These are phyloP conservation scores for Mayamaea pseudoterrestris DNA, from an alignment of 108 stramenopile species.

Conservation along the genomic window DNA sequence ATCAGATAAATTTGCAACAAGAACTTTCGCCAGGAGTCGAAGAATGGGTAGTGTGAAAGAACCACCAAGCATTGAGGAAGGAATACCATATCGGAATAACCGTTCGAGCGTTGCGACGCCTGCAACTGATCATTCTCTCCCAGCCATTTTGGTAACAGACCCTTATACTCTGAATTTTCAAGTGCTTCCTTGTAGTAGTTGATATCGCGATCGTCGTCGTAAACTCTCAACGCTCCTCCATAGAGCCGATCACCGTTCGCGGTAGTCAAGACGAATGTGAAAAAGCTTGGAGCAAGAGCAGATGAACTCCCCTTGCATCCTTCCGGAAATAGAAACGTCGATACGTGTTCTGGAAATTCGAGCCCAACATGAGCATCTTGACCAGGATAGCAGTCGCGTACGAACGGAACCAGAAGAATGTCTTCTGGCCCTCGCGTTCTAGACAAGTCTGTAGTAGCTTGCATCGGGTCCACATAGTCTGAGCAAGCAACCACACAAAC, in stretches of 20 bases:
- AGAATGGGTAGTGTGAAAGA: constrained; percentile 82
- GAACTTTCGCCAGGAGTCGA: constrained; percentile 52
- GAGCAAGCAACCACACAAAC: constrained; percentile 44
- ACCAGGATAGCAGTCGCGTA: constrained; percentile 59
- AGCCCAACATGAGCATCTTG: constrained; percentile 27
- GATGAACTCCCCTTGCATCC: constrained; percentile 31
- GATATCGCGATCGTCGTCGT: constrained; percentile 38
- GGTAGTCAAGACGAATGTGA: constrained; percentile 69
- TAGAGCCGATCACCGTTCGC: constrained; percentile 50
- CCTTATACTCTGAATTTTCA: constrained; percentile 23
- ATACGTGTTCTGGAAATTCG: constrained; percentile 59
- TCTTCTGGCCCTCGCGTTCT: constrained; percentile 23
- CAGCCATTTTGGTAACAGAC: constrained; percentile 7
- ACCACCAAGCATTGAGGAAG: constrained; percentile 76
- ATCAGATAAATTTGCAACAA: constrained; percentile 73
- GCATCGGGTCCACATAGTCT: constrained; percentile 15
- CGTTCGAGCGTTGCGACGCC: too few relatives aligned
- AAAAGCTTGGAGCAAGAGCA: constrained; percentile 45
- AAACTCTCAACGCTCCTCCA: constrained; percentile 56
- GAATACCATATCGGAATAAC: too few relatives aligned
- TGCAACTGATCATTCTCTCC: not conserved
- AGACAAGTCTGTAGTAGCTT: too few relatives aligned
- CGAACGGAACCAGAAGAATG: constrained; percentile 32
- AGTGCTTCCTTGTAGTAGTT: constrained; percentile 15
- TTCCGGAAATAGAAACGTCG: constrained; percentile 60